Conservation (phyloP, 2,329 filamentous ascomycete species). For the Hypoxylon sp. region DNA sequence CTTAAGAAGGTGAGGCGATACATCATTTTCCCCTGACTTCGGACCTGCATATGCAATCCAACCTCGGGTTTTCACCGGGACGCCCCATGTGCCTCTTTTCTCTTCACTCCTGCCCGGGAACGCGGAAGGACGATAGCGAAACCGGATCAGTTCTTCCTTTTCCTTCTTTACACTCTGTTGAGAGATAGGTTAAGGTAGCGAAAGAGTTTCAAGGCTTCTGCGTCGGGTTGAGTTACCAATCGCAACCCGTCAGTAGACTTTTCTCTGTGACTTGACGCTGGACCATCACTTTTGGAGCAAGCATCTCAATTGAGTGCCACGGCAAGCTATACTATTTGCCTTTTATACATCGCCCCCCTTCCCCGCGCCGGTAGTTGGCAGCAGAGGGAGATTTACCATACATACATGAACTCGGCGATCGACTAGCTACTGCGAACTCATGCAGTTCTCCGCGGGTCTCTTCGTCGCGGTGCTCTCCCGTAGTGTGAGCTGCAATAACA, state of each 20-base stretch:
- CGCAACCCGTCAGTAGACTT: slow-evolving; percentile 21
- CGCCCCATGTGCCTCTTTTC: slow-evolving; percentile 18
- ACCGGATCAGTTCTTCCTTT: slow-evolving; percentile 25
- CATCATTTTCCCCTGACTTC: slow-evolving; percentile 43
- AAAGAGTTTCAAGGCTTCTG: slow-evolving; percentile 30
- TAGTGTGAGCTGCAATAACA: slow-evolving; percentile 34
- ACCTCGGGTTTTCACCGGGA: slow-evolving; percentile 39
- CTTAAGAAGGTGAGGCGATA: slow-evolving; percentile 40
- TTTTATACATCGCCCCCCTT: slow-evolving; percentile 16
- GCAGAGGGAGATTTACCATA: slow-evolving; percentile 25
- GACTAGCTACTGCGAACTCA: slow-evolving; percentile 28
- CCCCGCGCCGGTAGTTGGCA: slow-evolving; percentile 26
- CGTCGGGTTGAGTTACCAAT: slow-evolving; percentile 30
- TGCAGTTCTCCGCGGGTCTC: slow-evolving; percentile 28
- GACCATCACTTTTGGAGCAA: slow-evolving; percentile 17
- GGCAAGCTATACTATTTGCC: slow-evolving; percentile 17
- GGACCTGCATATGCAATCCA: slow-evolving; percentile 46
- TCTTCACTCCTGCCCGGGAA: slow-evolving; percentile 19
- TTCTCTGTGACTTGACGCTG: slow-evolving; percentile 19
- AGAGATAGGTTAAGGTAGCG: slow-evolving; percentile 7
- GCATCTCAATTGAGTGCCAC: slow-evolving; percentile 32
- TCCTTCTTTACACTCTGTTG: slow-evolving; percentile 9
- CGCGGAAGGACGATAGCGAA: slow-evolving; percentile 35
- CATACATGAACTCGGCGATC: slow-evolving; percentile 36
- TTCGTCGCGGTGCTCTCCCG: slow-evolving; percentile 20